These are phyloP conservation scores for Nicotiana tomentosiformis DNA, from an alignment of 257 asterid species.

Conservation along the genomic window DNA sequence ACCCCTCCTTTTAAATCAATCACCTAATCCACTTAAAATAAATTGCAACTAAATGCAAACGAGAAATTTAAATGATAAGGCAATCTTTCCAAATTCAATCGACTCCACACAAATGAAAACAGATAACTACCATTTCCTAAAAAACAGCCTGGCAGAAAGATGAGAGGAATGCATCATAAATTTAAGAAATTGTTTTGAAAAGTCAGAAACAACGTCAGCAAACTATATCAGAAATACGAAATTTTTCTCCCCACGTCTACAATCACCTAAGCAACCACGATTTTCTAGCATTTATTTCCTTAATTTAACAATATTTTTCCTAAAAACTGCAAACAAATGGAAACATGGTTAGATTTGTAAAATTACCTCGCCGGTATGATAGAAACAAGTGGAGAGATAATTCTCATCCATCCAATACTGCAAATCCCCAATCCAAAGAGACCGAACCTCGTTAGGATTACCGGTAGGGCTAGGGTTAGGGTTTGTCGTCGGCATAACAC, in stretches of 20 bases:
- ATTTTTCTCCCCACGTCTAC: background rate
- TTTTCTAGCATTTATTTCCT: background rate
- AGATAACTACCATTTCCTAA: background rate
- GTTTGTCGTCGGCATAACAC: constrained; percentile 26
- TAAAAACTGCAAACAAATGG: background rate
- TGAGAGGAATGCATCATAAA: background rate
- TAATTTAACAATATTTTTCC: background rate
- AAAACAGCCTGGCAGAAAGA: background rate
- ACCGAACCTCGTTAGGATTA: constrained; percentile 52
- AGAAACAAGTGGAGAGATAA: constrained; percentile 53
- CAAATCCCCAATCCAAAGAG: constrained; percentile 89
- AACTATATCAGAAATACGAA: background rate
- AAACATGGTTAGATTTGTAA: background rate
- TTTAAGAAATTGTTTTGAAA: background rate
- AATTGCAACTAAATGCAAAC: background rate
- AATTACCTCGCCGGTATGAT: constrained; percentile 69
- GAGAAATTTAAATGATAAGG: background rate
- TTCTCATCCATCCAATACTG: constrained; percentile 92
- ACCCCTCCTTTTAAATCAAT: background rate
- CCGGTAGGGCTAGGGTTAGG: constrained; percentile 16
- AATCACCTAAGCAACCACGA: background rate
- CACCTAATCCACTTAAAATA: background rate
- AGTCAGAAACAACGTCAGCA: background rate
- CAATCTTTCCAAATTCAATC: background rate
- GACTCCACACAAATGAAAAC: background rate